These are phyloP conservation scores for Lavandula angustifolia DNA, from an alignment of 257 asterid species.

Conservation along the genomic window DNA sequence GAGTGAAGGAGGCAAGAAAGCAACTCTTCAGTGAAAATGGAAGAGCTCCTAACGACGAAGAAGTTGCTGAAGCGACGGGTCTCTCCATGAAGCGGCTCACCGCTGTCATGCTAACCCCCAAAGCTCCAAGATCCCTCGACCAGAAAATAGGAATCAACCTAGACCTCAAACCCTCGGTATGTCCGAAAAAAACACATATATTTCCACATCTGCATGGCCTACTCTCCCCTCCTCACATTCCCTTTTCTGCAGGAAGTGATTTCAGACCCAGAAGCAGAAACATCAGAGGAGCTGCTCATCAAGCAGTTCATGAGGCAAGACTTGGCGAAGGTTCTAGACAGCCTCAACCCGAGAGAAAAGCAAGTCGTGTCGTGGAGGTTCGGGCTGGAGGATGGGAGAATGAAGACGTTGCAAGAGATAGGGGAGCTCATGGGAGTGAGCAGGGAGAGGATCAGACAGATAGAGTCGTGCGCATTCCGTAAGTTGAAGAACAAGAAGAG, in stretches of 20 bases:
- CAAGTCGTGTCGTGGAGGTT: conserved; percentile 80
- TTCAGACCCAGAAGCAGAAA: conserved; percentile 84
- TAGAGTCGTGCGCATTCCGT: conserved; percentile 79
- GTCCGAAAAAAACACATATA: conserved; percentile 18
- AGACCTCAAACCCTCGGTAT: conserved; percentile 78
- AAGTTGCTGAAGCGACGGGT: conserved; percentile 85
- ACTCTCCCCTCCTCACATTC: conserved; percentile 1
- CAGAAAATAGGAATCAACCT: conserved; percentile 77
- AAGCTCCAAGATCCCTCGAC: conserved; percentile 92
- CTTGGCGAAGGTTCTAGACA: conserved; percentile 67
- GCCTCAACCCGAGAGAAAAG: conserved; percentile 72
- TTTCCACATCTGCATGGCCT: neutral
- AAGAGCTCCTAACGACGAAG: conserved; percentile 65
- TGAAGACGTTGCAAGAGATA: conserved; percentile 87
- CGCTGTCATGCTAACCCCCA: conserved; percentile 79
- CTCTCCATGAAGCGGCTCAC: conserved; percentile 82
- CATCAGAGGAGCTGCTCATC: conserved; percentile 70
- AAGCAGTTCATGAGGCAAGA: conserved; percentile 84
- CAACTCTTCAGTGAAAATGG: conserved; percentile 68
- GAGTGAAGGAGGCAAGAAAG: conserved; percentile 93
- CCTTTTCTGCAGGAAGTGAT: conserved; percentile 62
- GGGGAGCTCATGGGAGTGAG: conserved; percentile 94
- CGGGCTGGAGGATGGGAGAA: conserved; percentile 83
- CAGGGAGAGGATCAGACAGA: conserved; percentile 88
- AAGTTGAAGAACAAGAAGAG: conserved; percentile 92